A percentile compares a stretch with the other conserved stretches of the same genome.
Conservation (phyloP, 108 stramenopile genomes). For the Nitzschia palea region DNA sequence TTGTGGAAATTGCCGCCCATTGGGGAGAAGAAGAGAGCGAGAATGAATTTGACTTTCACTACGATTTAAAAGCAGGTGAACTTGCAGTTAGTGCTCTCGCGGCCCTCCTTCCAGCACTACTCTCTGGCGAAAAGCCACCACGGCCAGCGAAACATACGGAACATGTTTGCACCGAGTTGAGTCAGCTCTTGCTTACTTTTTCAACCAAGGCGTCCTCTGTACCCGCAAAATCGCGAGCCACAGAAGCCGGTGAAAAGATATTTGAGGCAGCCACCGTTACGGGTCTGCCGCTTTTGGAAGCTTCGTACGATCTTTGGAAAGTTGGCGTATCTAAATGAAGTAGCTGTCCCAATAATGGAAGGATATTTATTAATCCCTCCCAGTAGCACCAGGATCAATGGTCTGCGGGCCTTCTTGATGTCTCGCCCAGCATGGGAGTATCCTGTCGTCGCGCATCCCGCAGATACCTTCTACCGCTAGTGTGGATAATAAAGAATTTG, state of each 20-base stretch:
- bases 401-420: too few species aligned
- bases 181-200: slow-evolving; percentile 24
- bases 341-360: too few species aligned
- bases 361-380: too few species aligned
- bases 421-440: too few species aligned
- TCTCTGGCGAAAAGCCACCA: slow-evolving; percentile 11
- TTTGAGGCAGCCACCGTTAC: slow-evolving; percentile 13
- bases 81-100: slow-evolving; percentile 24
- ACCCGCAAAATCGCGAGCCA: slow-evolving; percentile 17
- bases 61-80: slow-evolving; percentile 32
- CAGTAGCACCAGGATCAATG: too few species aligned
- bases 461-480: too few species aligned
- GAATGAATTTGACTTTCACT: slow-evolving; percentile 10
- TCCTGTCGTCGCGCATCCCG: too few species aligned
- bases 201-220: slow-evolving; percentile 27
- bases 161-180: slow-evolving; percentile 25
- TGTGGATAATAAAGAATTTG: too few species aligned
- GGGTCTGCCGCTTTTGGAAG: slow-evolving; percentile 31
- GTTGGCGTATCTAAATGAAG: slow-evolving; percentile 7
- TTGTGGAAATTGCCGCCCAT: slow-evolving; percentile 24
- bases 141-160: slow-evolving; percentile 18
- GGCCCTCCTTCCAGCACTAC: slow-evolving; percentile 27
- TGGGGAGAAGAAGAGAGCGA: slow-evolving; percentile 28
- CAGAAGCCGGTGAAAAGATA: slow-evolving; percentile 30
- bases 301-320: slow-evolving; percentile 36